A percentile compares a stretch with the other conserved stretches of the same genome.
Evolutionary conservation across 2,329 filamentous ascomycete genomes (phyloP).

Genomic region (Diaporthe aspalathi): DNA sequence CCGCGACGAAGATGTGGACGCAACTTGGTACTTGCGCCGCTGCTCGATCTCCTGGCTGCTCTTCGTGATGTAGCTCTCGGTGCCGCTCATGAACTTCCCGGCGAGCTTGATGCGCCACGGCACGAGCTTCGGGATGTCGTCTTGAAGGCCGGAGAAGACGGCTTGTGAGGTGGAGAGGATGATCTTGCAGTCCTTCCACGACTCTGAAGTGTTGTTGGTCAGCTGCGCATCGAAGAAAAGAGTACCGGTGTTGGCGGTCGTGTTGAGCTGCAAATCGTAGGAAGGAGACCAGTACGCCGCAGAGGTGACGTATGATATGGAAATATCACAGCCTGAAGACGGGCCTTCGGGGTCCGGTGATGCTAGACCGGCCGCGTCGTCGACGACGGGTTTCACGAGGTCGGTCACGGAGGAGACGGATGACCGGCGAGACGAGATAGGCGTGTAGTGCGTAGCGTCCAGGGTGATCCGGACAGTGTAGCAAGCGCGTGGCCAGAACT

Average conservation of each 20-base stretch:
- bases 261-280: conserved; percentile 72
- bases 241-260: conserved; percentile 61
- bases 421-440: conserved; percentile 59
- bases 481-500: conserved; percentile 63
- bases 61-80: conserved; percentile 46
- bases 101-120: conserved; percentile 68
- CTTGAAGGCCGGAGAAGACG: conserved; percentile 65
- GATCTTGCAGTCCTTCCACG: conserved; percentile 70
- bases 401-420: conserved; percentile 65
- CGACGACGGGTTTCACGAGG: conserved; percentile 61
- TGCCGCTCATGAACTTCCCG: conserved; percentile 42
- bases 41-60: conserved; percentile 54
- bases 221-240: conserved; percentile 73
- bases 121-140: conserved; percentile 64
- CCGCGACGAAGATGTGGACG: background rate
- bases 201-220: conserved; percentile 71
- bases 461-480: conserved; percentile 64
- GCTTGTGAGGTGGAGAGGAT: conserved; percentile 73
- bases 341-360: conserved; percentile 46
- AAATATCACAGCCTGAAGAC: conserved; percentile 55
- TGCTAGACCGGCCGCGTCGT: conserved; percentile 56
- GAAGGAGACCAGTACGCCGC: conserved; percentile 69
- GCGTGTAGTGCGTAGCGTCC: conserved; percentile 57
- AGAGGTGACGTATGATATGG: conserved; percentile 69
- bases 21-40: conserved; percentile 44